phyloP scores from a whole-genome alignment of 768 basidiomycete species.

The Podaxis sp. region DNA sequence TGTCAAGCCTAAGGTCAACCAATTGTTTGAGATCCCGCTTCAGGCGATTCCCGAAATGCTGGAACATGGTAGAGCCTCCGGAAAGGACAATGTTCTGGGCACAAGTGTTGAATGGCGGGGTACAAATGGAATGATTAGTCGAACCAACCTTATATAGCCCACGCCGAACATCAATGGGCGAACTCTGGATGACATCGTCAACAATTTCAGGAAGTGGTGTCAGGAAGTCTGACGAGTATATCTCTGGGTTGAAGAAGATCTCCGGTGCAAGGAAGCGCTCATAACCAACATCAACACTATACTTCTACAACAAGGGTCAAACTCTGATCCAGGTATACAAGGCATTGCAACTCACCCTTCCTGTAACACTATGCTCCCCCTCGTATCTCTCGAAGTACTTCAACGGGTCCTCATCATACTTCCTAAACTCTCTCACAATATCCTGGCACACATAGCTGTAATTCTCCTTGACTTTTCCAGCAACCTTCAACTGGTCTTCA shows the following conservation, averaged over 20 bases:
- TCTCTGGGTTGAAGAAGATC: slow-evolving; percentile 99
- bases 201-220: slow-evolving; percentile 96
- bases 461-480: slow-evolving; percentile 94
- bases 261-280: slow-evolving; percentile 99
- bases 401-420: slow-evolving; percentile 94
- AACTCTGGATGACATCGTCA: slow-evolving; percentile 91
- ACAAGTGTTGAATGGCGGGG: background rate
- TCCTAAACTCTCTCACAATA: slow-evolving; percentile 97
- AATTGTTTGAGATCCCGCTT: slow-evolving; percentile 94
- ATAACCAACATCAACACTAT: slow-evolving; percentile 91
- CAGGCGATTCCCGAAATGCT: slow-evolving; percentile 94
- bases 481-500: slow-evolving; percentile 90
- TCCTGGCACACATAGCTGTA: slow-evolving; percentile 99
- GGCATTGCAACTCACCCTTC: slow-evolving; percentile 53
- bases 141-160: slow-evolving; percentile 84
- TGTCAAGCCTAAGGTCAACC: slow-evolving; percentile 86
- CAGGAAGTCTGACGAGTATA: slow-evolving; percentile 95
- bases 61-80: slow-evolving; percentile 99
- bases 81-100: slow-evolving; percentile 91
- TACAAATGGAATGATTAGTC: background rate
- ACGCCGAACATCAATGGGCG: slow-evolving; percentile 94
- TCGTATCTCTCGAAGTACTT: slow-evolving; percentile 94
- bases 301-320: slow-evolving; percentile 58
- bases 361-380: slow-evolving; percentile 90
- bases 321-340: background rate